Evolutionary conservation across 352 stramenopile genomes (phyloP).

Genomic region (Peronospora destructor): DNA sequence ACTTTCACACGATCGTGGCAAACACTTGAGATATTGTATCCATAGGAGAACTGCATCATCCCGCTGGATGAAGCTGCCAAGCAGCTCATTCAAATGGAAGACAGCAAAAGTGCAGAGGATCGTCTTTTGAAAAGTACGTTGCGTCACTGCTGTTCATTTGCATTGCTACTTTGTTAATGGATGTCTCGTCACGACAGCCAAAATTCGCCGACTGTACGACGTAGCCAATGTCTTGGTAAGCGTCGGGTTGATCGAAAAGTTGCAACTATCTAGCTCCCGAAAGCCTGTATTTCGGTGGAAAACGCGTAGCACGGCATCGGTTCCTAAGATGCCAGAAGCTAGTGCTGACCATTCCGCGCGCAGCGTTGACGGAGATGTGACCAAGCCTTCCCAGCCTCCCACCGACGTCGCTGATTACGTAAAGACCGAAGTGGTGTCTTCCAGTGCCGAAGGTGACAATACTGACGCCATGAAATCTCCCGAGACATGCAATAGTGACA

Average conservation of each 20-base stretch:
- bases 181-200: slow-evolving; percentile 45
- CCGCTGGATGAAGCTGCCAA: slow-evolving; percentile 91
- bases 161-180: slow-evolving; percentile 3
- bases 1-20: neutral
- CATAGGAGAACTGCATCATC: slow-evolving; percentile 85
- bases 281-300: slow-evolving; percentile 85
- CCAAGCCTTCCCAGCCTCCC: slow-evolving; percentile 3
- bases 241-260: slow-evolving; percentile 89
- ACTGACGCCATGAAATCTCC: slow-evolving; percentile 39
- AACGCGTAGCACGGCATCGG: slow-evolving; percentile 17
- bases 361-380: slow-evolving; percentile 2
- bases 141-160: neutral
- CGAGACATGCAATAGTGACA: slow-evolving; percentile 57
- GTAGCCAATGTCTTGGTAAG: slow-evolving; percentile 94
- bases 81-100: slow-evolving; percentile 87
- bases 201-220: slow-evolving; percentile 95
- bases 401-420: neutral
- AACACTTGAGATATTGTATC: slow-evolving; percentile 1
- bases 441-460: slow-evolving; percentile 15
- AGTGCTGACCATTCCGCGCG: neutral
- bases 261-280: slow-evolving; percentile 72
- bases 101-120: slow-evolving; percentile 67
- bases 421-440: slow-evolving; percentile 9
- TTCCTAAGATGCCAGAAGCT: neutral
- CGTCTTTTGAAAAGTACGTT: slow-evolving; percentile 74